These are phyloP conservation scores for Ochromonas danica DNA, from an alignment of 108 stramenopile species.

Conservation along the genomic window DNA sequence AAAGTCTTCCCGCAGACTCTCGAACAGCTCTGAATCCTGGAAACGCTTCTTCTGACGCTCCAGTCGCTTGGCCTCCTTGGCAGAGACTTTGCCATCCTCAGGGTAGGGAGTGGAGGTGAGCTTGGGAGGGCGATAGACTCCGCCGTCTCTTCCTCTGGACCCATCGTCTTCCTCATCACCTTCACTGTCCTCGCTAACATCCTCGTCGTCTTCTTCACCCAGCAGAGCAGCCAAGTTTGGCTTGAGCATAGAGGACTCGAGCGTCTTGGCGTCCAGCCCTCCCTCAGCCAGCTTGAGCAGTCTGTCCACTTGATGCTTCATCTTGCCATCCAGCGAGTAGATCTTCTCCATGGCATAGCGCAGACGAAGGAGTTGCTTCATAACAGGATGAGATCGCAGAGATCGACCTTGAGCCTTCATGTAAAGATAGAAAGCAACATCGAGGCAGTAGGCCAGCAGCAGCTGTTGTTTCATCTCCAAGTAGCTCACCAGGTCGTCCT, in stretches of 20 bases:
- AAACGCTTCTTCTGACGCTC: constrained; percentile 44
- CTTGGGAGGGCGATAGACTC: constrained; percentile 19
- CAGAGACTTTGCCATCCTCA: constrained; percentile 50
- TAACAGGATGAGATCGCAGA: constrained; percentile 54
- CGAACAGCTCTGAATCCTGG: constrained; percentile 41
- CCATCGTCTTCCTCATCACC: constrained; percentile 35
- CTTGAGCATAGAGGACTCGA: neutral
- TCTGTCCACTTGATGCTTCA: constrained; percentile 56
- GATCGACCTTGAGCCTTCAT: constrained; percentile 56
- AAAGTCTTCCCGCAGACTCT: constrained; percentile 48
- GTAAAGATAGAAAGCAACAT: constrained; percentile 57
- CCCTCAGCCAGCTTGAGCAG: constrained; percentile 44
- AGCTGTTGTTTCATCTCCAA: constrained; percentile 54
- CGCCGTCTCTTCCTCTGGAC: neutral
- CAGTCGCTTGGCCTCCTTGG: constrained; percentile 76
- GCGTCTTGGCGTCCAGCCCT: constrained; percentile 5
- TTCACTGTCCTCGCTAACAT: neutral
- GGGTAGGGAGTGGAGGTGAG: neutral
- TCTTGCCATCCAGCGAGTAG: constrained; percentile 45
- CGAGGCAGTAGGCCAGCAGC: constrained; percentile 55
- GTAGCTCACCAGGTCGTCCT: constrained; percentile 40
- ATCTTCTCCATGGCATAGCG: constrained; percentile 53
- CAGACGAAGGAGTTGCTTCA: constrained; percentile 48
- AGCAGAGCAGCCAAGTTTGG: constrained; percentile 37
- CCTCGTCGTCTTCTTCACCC: constrained; percentile 44